These are phyloP conservation scores for Rheum nobile DNA, from an alignment of 148 eudicot genomes.

Conservation along the genomic window DNA sequence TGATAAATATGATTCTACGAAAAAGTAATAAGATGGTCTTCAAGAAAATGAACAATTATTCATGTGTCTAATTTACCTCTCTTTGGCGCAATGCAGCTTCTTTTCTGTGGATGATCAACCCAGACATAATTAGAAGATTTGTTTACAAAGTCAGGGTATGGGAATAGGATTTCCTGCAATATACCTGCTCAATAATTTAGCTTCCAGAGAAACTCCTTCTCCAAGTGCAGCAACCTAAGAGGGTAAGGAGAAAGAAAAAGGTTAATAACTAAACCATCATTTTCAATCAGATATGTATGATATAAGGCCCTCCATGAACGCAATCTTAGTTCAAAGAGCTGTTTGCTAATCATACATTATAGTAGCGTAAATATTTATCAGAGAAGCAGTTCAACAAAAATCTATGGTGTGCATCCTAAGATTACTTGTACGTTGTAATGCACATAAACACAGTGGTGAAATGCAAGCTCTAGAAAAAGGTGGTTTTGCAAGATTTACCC, in stretches of 20 bases:
- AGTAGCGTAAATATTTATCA: not conserved
- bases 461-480: not conserved
- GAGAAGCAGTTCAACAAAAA: not conserved
- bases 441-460: not conserved
- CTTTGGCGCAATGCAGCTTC: constrained; percentile 87
- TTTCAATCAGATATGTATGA: not conserved
- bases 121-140: constrained; percentile 5
- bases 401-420: not conserved
- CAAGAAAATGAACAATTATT: not conserved
- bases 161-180: constrained; percentile 6
- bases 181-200: constrained; percentile 78
- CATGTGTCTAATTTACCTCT: constrained; percentile 39
- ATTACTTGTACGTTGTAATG: not conserved
- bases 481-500: too few species aligned
- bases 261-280: not conserved
- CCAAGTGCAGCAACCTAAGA: constrained; percentile 81
- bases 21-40: not conserved
- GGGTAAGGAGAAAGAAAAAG: constrained; percentile 13
- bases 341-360: not conserved
- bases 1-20: not conserved
- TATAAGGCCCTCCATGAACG: not conserved
- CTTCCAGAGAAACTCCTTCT: constrained; percentile 83
- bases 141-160: not conserved
- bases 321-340: not conserved
- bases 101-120: constrained; percentile 43